Percentiles rank a stretch among this genome's conserved stretches.
These are phyloP conservation scores for Ustilago cynodontis DNA, from an alignment of 1,284 basidiomycete genomes.

Conservation along the genomic window DNA sequence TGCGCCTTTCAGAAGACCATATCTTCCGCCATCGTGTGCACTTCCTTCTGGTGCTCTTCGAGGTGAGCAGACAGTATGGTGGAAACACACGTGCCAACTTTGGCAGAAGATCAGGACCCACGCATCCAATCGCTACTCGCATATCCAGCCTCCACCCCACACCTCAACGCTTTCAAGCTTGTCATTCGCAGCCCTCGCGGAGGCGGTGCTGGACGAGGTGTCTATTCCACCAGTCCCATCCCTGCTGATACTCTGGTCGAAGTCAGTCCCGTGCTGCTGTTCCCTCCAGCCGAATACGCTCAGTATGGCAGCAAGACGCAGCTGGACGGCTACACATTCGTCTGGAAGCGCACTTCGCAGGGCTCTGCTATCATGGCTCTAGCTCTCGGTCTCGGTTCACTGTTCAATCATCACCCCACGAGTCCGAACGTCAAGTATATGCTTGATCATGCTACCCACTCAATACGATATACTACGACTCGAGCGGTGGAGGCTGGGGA, in stretches of 20 bases:
- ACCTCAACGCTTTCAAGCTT: slow-evolving; percentile 50
- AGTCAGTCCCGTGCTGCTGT: slow-evolving; percentile 85
- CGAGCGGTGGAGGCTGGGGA: slow-evolving; percentile 76
- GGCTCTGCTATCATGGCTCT: slow-evolving; percentile 77
- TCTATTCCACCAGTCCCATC: slow-evolving; percentile 50
- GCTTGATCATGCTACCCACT: slow-evolving; percentile 73
- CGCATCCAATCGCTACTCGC: slow-evolving; percentile 23
- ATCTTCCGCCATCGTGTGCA: background rate
- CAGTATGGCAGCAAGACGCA: slow-evolving; percentile 74
- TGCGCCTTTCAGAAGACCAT: background rate
- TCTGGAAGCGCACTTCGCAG: slow-evolving; percentile 75
- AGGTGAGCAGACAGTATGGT: slow-evolving; percentile 29
- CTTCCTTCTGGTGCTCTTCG: too few species aligned
- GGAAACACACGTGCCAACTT: slow-evolving; percentile 31
- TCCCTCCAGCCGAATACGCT: slow-evolving; percentile 74
- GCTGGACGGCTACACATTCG: slow-evolving; percentile 86
- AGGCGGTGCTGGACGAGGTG: slow-evolving; percentile 40
- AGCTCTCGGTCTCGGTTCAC: slow-evolving; percentile 83
- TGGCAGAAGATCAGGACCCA: slow-evolving; percentile 11
- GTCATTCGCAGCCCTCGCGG: slow-evolving; percentile 34
- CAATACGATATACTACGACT: slow-evolving; percentile 78
- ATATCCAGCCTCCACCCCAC: slow-evolving; percentile 54
- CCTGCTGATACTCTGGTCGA: slow-evolving; percentile 78
- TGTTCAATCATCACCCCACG: slow-evolving; percentile 81
- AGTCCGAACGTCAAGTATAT: slow-evolving; percentile 80